Base-by-base conservation (phyloP, 164 flowering plant genomes). In the Piper longum region DNA sequence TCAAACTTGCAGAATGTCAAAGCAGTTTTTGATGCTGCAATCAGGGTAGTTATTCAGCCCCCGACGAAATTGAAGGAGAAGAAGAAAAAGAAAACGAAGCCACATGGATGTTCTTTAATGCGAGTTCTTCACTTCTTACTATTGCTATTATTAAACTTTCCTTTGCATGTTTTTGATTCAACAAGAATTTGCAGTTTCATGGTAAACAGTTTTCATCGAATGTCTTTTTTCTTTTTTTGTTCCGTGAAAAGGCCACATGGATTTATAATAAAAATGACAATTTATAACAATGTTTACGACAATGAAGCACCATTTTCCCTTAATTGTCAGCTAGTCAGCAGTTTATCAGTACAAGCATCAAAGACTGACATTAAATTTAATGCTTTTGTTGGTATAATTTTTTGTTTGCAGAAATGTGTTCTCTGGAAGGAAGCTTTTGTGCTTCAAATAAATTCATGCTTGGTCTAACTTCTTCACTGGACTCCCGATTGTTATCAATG, bases 21-120 rank as follows among this genome's bases (percentile, higher is more conserved):
- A 80, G 88, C 89, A 26, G 95, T 90, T 64, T 93, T 93, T 73
- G 99, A 93, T 83, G 87, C 93, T 62, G 91, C 99, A 63, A 93
- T 93, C 79, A 87, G 68, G 73, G 95, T 87, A 64, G 99, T 93
- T 7, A 85, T 93, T 82, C 91, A 86, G 76, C 99, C 97, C 54
- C 86, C 86, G 40, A 87, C 76, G 66, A 88, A 80, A 66, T 88
- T 75, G 62, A 86, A 83, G 74, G 89, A 83, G 75, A 85, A 88
- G 83, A 87, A 83, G 84, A 85, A 84, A 76, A 84, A 83, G 74
- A 85, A 84, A 76, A 84, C 82, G 74, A 78, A 69, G 52, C 81
- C 68, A 9, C 80, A 70, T 65, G 89, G 89, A 70, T 86, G 91
- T 68, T 76, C 84, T 17, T 11, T 78, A 57, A 41, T 69, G 96